Conservation (phyloP, 2,329 filamentous ascomycete genomes). For the Neopestalotiopsis sp. region DNA sequence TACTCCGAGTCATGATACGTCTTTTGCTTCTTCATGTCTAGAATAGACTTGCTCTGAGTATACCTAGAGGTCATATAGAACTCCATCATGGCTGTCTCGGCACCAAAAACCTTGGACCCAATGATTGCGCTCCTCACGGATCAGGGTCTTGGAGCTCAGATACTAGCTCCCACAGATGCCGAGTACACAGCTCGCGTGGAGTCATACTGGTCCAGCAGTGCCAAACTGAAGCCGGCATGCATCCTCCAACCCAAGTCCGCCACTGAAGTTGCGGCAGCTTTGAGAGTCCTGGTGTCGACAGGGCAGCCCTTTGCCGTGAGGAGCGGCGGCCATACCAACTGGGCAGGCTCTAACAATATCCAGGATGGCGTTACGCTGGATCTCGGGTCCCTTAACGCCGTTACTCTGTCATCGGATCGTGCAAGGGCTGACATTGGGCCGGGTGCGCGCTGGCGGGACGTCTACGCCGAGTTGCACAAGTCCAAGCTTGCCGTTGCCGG, state of each 20-base stretch:
- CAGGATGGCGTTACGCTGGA: constrained; percentile 6
- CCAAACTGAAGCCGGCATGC: constrained; percentile 10
- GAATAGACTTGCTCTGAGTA: too few relatives aligned
- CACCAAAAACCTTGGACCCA: not conserved
- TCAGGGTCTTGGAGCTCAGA: not conserved
- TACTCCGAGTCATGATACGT: too few relatives aligned
- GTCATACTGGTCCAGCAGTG: constrained; percentile 18
- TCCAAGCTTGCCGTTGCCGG: constrained; percentile 2
- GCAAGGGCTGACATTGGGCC: constrained; percentile 1
- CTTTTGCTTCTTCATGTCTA: too few relatives aligned
- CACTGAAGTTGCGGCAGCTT: not conserved
- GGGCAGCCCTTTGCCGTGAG: constrained; percentile 1
- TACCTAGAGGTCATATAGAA: too few relatives aligned
- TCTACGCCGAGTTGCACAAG: constrained; percentile 7
- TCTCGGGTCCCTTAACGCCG: not conserved
- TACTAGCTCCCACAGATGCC: not conserved
- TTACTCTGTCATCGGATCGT: not conserved
- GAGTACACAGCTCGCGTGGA: constrained; percentile 10
- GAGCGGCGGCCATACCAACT: constrained; percentile 15
- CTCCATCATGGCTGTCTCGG: not conserved
- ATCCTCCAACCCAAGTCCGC: constrained; percentile 1
- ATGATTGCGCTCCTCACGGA: not conserved
- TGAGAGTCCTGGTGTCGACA: not conserved
- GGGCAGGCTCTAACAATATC: constrained; percentile 17
- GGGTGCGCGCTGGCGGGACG: constrained; percentile 5